Conservation (phyloP, 345 rosid genomes). For the Boechera divaricarpa region DNA sequence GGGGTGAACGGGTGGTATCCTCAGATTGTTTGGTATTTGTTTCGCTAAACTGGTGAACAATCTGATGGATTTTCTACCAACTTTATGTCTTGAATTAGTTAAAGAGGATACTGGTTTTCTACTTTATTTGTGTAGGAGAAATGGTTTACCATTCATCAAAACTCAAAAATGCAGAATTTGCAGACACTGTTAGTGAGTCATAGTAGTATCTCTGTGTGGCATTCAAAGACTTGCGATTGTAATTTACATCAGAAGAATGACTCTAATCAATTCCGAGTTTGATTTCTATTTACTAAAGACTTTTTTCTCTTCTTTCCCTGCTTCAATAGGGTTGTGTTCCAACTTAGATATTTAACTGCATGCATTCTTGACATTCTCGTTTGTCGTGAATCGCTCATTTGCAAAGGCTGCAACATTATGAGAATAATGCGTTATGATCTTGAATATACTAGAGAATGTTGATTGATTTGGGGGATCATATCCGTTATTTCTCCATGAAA, state of each 20-base stretch:
- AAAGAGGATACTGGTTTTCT: not conserved
- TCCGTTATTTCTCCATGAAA: not conserved
- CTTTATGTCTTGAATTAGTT: not conserved
- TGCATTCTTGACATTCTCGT: not conserved
- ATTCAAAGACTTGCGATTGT: not conserved
- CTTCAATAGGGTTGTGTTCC: not conserved
- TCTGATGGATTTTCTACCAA: not conserved
- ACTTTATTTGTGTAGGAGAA: not conserved
- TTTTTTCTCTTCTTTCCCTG: not conserved
- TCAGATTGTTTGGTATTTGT: not conserved
- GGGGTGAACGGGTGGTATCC: not conserved
- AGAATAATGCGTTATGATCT: constrained; percentile 11
- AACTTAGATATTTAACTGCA: not conserved
- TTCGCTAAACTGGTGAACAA: not conserved
- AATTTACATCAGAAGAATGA: not conserved
- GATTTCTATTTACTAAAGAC: not conserved
- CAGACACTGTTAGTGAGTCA: not conserved
- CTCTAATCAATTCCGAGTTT: not conserved
- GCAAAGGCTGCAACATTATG: not conserved
- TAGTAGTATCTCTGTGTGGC: constrained; percentile 10
- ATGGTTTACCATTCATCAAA: not conserved
- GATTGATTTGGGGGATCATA: not conserved
- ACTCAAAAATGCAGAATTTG: not conserved
- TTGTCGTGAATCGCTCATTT: not conserved
- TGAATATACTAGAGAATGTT: not conserved